Conservation (phyloP, 192 early-diverging fungal species). For the Rhizophagus prolifer region DNA sequence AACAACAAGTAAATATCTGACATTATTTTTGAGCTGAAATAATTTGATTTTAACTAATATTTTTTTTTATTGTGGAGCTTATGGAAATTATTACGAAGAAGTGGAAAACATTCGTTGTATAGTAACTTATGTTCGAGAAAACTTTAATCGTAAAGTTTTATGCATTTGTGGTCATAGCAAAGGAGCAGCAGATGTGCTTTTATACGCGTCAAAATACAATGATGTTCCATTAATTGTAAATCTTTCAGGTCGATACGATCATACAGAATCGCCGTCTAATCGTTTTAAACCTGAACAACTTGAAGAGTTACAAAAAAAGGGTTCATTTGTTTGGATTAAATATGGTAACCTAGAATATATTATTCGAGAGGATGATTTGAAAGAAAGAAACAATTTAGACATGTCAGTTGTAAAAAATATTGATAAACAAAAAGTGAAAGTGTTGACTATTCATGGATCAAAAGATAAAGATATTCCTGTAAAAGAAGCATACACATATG, state of each 20-base stretch:
- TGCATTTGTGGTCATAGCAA: slow-evolving; percentile 55
- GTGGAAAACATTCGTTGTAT: slow-evolving; percentile 45
- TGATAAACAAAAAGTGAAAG: slow-evolving; percentile 38
- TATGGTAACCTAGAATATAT: slow-evolving; percentile 36
- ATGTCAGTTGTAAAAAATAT: slow-evolving; percentile 48
- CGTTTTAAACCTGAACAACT: slow-evolving; percentile 50
- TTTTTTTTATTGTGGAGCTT: slow-evolving; percentile 16
- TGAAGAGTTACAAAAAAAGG: slow-evolving; percentile 35
- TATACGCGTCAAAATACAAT: slow-evolving; percentile 47
- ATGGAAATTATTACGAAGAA: slow-evolving; percentile 57
- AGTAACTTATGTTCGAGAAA: slow-evolving; percentile 34
- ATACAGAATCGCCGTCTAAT: slow-evolving; percentile 40
- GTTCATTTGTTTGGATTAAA: slow-evolving; percentile 49
- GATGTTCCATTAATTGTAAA: slow-evolving; percentile 41
- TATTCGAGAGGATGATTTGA: slow-evolving; percentile 37
- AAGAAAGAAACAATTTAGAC: slow-evolving; percentile 34
- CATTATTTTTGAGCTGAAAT: neutral
- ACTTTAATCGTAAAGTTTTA: slow-evolving; percentile 25
- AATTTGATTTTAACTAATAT: neutral
- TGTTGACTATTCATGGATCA: slow-evolving; percentile 52
- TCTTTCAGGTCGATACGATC: slow-evolving; percentile 52
- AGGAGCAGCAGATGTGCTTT: slow-evolving; percentile 48
- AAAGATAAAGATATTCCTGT: slow-evolving; percentile 48
- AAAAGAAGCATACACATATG: slow-evolving; percentile 45
- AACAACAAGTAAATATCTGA: slow-evolving; percentile 31